phyloP scores from a whole-genome alignment of 2,329 filamentous ascomycete species.

The Penicillium digitatum region DNA sequence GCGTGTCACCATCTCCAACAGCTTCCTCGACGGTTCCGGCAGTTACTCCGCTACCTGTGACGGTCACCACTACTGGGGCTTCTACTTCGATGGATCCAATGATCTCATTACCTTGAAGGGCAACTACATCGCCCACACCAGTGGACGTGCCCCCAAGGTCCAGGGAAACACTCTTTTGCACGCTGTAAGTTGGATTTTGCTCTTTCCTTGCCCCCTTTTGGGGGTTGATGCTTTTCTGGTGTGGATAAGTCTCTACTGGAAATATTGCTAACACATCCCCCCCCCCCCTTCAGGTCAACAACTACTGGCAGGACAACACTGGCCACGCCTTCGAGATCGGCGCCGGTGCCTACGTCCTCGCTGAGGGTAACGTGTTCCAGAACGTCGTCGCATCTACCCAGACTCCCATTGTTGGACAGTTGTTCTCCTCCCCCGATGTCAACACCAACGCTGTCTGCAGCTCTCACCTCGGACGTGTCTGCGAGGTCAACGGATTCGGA shows the following conservation, averaged over 20 bases:
- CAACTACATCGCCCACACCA: slow-evolving; percentile 59
- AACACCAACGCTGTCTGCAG: slow-evolving; percentile 43
- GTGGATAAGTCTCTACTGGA: too few species aligned
- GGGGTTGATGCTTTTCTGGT: too few species aligned
- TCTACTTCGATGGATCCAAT: slow-evolving; percentile 55
- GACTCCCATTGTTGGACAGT: slow-evolving; percentile 35
- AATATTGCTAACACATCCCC: not conserved
- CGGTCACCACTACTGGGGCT: slow-evolving; percentile 57
- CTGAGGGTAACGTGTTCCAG: slow-evolving; percentile 58
- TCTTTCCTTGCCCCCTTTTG: too few species aligned
- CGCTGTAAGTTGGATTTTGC: slow-evolving; percentile 37
- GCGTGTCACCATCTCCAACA: slow-evolving; percentile 59
- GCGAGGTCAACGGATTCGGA: slow-evolving; percentile 51
- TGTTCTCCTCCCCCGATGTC: slow-evolving; percentile 38
- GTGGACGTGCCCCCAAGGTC: slow-evolving; percentile 57
- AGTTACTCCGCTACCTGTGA: slow-evolving; percentile 57
- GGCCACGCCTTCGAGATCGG: slow-evolving; percentile 58
- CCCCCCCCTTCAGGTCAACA: slow-evolving; percentile 47
- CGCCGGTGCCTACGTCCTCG: slow-evolving; percentile 46
- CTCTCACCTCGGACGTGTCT: slow-evolving; percentile 48
- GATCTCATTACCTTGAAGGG: slow-evolving; percentile 57
- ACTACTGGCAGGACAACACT: slow-evolving; percentile 55
- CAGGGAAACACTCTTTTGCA: slow-evolving; percentile 55
- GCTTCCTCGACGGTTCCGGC: slow-evolving; percentile 54
- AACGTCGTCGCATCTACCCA: slow-evolving; percentile 48